These are phyloP conservation scores for Serendipita sp. DNA, from an alignment of 768 basidiomycete species.

Conservation along the genomic window DNA sequence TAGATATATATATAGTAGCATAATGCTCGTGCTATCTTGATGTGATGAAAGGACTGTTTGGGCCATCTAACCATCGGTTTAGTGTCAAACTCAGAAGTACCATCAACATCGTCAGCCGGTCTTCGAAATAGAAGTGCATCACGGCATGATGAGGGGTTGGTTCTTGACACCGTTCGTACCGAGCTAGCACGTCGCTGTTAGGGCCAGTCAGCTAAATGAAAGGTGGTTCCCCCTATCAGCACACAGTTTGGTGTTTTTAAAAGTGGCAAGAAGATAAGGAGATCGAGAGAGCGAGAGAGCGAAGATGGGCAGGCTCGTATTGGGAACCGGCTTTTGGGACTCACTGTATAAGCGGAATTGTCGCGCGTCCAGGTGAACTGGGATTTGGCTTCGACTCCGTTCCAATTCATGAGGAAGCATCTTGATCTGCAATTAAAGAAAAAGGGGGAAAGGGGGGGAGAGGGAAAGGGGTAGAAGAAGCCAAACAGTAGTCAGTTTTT, in stretches of 20 bases:
- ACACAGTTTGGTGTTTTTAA: background rate
- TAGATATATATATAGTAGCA: background rate
- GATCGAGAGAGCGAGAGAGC: background rate
- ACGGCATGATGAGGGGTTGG: background rate
- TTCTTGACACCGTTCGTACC: background rate
- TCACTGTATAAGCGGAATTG: background rate
- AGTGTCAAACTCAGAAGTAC: background rate
- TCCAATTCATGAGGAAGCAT: background rate
- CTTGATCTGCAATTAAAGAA: background rate
- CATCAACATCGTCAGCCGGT: background rate
- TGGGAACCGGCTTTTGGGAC: background rate
- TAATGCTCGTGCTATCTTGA: background rate
- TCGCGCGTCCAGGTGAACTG: background rate
- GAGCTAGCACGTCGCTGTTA: background rate
- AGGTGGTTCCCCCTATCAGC: background rate
- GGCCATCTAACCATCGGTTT: slow-evolving; percentile 2
- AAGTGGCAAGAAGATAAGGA: too few relatives aligned
- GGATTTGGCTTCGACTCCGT: background rate
- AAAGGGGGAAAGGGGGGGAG: background rate
- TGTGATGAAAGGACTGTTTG: background rate
- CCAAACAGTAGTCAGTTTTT: background rate
- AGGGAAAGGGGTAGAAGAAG: too few relatives aligned
- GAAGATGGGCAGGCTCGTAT: background rate
- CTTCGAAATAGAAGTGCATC: background rate
- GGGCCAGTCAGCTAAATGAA: background rate